Percentiles rank a stretch among this genome's conserved stretches.
These are phyloP conservation scores for Marchantia polymorpha DNA, from an alignment of 225 moss, liverwort and hornwort genomes.

Conservation along the genomic window DNA sequence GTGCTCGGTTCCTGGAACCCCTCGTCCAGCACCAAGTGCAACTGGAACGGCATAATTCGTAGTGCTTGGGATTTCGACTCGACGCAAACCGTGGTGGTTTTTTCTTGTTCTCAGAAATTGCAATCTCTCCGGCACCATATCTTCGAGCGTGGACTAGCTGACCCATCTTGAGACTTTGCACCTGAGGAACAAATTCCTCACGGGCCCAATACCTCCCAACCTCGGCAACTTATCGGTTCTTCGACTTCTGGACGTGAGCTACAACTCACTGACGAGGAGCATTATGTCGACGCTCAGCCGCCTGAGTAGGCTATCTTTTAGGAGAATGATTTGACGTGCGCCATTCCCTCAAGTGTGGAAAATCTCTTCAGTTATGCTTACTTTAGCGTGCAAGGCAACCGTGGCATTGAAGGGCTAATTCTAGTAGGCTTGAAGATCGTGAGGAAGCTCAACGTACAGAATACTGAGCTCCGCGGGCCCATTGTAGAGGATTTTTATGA, in stretches of 20 bases:
- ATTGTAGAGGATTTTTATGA: conserved; percentile 1
- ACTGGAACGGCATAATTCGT: conserved; percentile 18
- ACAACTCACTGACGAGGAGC: conserved; percentile 6
- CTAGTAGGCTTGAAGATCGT: conserved; percentile 2
- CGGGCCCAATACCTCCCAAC: conserved; percentile 10
- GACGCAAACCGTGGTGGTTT: conserved; percentile 7
- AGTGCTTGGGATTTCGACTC: not conserved
- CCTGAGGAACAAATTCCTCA: conserved; percentile 10
- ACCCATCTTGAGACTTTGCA: conserved; percentile 8
- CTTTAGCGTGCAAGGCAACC: conserved; percentile 9
- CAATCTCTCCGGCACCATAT: conserved; percentile 21
- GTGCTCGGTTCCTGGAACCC: conserved; percentile 11
- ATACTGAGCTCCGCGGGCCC: conserved; percentile 3
- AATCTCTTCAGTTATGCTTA: not conserved
- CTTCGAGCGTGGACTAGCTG: conserved; percentile 13
- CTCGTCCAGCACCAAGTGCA: not conserved
- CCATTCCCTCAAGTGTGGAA: not conserved
- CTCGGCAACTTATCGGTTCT: conserved; percentile 15
- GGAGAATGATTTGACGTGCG: conserved; percentile 15
- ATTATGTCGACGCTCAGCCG: not conserved
- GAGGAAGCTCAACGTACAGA: conserved; percentile 16
- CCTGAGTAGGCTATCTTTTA: conserved; percentile 17
- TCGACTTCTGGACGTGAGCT: conserved; percentile 13
- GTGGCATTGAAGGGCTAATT: not conserved
- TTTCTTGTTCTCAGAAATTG: conserved; percentile 8